These are phyloP conservation scores for Chlamydomonas applanata DNA, from an alignment of 139 green algal genomes.

Conservation along the genomic window DNA sequence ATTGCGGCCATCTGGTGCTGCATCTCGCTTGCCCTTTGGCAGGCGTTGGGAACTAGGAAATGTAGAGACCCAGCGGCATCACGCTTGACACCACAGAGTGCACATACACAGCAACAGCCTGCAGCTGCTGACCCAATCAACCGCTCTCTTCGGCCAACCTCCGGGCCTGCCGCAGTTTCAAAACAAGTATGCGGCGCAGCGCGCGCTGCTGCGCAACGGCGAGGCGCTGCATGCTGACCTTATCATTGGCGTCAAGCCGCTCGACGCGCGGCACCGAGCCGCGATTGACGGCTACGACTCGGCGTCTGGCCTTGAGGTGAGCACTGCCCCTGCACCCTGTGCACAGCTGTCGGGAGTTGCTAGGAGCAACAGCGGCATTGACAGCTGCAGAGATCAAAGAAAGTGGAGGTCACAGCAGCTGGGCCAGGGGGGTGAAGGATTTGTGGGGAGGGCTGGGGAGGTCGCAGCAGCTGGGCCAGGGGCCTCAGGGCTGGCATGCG, in stretches of 20 bases:
- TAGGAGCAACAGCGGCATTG: too few relatives aligned
- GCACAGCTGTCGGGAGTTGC: not conserved
- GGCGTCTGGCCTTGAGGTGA: not conserved
- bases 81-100: too few relatives aligned
- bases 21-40: too few relatives aligned
- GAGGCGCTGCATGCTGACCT: conserved; percentile 42
- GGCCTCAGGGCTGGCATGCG: not conserved
- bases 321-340: not conserved
- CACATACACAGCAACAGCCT: too few relatives aligned
- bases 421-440: not conserved
- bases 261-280: conserved; percentile 36
- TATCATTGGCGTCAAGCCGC: conserved; percentile 59
- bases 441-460: not conserved
- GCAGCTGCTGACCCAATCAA: too few relatives aligned
- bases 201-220: conserved; percentile 45
- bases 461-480: not conserved
- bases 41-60: too few relatives aligned
- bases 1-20: too few relatives aligned
- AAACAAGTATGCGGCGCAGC: conserved; percentile 56
- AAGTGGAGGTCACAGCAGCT: too few relatives aligned
- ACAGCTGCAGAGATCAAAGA: too few relatives aligned
- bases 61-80: too few relatives aligned
- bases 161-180: conserved; percentile 34
- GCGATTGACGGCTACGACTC: conserved; percentile 15
- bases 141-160: too few relatives aligned